A percentile compares a stretch with the other conserved stretches of the same genome.
phyloP scores from a whole-genome alignment of 2,329 filamentous ascomycete species.

The Davidsoniella eucalypti region DNA sequence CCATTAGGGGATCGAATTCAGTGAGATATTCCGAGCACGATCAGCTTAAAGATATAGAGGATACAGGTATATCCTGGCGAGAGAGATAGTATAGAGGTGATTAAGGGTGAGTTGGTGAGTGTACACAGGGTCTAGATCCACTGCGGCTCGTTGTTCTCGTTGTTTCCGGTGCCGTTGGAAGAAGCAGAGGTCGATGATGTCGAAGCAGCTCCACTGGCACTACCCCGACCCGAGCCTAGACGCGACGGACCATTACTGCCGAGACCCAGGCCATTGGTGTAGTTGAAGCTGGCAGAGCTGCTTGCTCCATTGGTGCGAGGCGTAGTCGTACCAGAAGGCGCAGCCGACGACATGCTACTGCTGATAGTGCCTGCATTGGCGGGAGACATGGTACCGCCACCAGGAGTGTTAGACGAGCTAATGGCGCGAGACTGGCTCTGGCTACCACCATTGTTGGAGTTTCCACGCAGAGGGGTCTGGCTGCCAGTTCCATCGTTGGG shows the following conservation, averaged over 20 bases:
- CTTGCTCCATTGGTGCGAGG: conserved; percentile 4
- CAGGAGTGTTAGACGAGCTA: conserved; percentile 5
- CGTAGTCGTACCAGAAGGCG: conserved; percentile 7
- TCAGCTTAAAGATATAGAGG: no score
- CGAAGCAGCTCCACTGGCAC: background rate
- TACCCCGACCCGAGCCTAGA: background rate
- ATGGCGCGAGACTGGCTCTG: conserved; percentile 6
- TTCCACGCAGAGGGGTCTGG: conserved; percentile 30
- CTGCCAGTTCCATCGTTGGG: conserved; percentile 36
- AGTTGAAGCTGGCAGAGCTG: background rate
- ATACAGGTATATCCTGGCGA: no score
- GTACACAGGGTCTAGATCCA: conserved; percentile 23
- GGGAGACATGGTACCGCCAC: conserved; percentile 8
- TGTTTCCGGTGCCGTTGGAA: background rate
- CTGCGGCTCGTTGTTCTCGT: conserved; percentile 21
- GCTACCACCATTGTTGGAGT: conserved; percentile 12
- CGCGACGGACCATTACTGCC: background rate
- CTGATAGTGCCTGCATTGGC: conserved; percentile 5
- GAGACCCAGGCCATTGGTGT: conserved; percentile 10
- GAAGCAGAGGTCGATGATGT: background rate
- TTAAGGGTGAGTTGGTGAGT: background rate
- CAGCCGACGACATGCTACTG: conserved; percentile 6
- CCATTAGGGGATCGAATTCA: conserved; percentile 12
- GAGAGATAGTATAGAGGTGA: background rate
- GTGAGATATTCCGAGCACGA: conserved; percentile 4